Evolutionary conservation across 192 early-diverging fungal genomes (phyloP).

Genomic region (Geranomyces michiganensis): DNA sequence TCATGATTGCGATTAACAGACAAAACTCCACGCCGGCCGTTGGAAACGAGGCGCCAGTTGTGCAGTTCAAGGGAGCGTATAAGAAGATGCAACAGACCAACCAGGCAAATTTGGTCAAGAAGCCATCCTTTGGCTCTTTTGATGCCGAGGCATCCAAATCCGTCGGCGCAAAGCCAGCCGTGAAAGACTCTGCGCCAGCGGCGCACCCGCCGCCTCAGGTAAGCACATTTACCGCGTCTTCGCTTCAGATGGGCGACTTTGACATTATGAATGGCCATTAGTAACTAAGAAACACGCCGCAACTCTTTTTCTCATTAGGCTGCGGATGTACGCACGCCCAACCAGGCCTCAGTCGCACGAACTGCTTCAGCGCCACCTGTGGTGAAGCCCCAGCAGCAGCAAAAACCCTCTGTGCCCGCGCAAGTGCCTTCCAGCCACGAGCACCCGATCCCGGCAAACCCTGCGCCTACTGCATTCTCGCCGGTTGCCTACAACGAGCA

Average conservation of each 20-base stretch:
- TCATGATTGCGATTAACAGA: no score
- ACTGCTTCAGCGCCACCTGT: not conserved
- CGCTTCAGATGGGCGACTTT: no score
- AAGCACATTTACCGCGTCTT: not conserved
- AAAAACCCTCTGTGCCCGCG: not conserved
- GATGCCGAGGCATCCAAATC: constrained; percentile 6
- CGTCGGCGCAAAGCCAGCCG: not conserved
- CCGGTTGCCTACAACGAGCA: not conserved
- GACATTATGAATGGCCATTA: no score
- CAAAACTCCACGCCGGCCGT: no score
- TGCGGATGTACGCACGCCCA: not conserved
- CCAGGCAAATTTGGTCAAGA: not conserved
- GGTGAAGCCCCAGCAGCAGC: constrained; percentile 5
- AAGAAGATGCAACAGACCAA: constrained; percentile 13
- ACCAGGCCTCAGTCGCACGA: not conserved
- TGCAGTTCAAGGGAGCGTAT: constrained; percentile 25
- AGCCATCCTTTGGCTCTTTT: constrained; percentile 27
- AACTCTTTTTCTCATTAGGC: no score
- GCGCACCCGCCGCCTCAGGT: not conserved
- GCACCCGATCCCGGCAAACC: not conserved
- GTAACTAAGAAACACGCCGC: no score
- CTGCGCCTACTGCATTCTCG: not conserved
- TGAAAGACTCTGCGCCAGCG: not conserved
- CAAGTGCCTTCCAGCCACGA: not conserved
- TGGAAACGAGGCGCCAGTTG: not conserved